Evolutionary conservation across 116 monocot genomes (phyloP).

Genomic region (Papilionanthe hybrid): DNA sequence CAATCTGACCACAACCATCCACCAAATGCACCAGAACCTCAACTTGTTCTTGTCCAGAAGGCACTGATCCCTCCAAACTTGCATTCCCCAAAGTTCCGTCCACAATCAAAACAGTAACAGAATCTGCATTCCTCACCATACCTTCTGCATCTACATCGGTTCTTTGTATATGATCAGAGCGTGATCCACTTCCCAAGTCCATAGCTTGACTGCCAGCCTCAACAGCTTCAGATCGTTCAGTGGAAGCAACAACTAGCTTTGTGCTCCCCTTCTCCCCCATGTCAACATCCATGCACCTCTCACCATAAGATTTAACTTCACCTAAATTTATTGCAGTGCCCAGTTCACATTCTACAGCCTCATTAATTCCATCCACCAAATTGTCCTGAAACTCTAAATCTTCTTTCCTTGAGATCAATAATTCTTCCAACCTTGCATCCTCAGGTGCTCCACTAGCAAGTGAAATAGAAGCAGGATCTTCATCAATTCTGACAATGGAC

Average conservation of each 20-base stretch:
- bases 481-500: not conserved
- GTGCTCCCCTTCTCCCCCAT: not conserved
- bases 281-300: not conserved
- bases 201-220: not conserved
- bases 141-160: not conserved
- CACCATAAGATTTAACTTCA: not conserved
- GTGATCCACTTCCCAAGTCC: not conserved
- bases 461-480: not conserved
- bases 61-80: not conserved
- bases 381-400: not conserved
- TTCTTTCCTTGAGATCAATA: not conserved
- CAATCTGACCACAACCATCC: not conserved
- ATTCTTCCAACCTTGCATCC: not conserved
- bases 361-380: not conserved
- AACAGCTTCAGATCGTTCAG: not conserved
- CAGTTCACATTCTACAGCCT: not conserved
- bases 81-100: not conserved
- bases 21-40: not conserved
- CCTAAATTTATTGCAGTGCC: not conserved
- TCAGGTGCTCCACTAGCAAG: conserved; percentile 4
- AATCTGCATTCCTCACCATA: not conserved
- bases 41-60: not conserved
- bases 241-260: not conserved
- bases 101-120: not conserved
- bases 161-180: not conserved